Conservation (phyloP, 2,329 filamentous ascomycete genomes). For the Pyricularia sp. region DNA sequence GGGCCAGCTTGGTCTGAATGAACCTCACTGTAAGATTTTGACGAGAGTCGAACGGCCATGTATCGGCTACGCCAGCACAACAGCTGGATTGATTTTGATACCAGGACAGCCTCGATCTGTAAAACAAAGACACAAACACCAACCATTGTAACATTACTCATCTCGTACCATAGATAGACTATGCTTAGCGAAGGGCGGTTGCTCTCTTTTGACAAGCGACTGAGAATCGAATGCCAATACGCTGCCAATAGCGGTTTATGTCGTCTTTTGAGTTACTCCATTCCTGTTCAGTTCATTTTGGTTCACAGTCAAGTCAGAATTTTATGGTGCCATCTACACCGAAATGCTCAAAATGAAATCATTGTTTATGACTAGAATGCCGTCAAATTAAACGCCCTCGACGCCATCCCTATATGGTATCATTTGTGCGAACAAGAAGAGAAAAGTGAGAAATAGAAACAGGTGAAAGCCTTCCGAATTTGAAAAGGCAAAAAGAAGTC, state of each 20-base stretch:
- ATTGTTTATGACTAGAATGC: background rate
- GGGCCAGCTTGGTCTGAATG: background rate
- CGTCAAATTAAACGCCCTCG: background rate
- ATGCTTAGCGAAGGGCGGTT: too few species aligned
- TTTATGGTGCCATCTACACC: background rate
- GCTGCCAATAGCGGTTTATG: background rate
- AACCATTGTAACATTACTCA: background rate
- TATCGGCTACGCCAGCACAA: background rate
- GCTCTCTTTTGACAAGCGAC: too few species aligned
- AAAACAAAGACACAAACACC: background rate
- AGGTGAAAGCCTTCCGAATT: background rate
- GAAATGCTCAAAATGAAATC: background rate
- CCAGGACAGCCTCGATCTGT: background rate
- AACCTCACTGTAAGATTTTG: background rate
- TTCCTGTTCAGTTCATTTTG: background rate
- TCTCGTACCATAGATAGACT: background rate
- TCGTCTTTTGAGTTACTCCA: background rate
- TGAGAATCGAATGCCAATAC: background rate
- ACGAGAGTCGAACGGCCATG: background rate
- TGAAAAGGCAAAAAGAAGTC: background rate
- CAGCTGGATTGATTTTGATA: background rate
- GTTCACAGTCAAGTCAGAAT: background rate
- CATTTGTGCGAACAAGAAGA: background rate
- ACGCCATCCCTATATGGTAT: background rate
- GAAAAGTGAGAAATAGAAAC: background rate